Conservation (phyloP, 164 flowering plant genomes). For the Saururus chinensis region DNA sequence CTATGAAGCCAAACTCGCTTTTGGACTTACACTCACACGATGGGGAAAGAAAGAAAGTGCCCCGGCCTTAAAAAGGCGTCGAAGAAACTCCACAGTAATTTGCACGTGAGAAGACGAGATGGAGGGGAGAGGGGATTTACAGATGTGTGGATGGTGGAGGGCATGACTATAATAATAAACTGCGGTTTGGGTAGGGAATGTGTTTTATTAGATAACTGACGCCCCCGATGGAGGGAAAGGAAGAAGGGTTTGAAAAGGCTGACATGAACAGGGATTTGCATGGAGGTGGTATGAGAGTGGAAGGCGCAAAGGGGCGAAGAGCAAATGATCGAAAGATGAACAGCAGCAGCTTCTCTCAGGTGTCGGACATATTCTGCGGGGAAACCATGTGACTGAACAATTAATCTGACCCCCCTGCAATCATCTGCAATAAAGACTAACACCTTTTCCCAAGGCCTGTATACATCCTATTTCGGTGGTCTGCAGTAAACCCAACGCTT, state of each 20-base stretch:
- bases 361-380: constrained; percentile 23
- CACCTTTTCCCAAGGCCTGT: constrained; percentile 22
- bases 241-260: constrained; percentile 22
- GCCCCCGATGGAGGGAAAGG: constrained; percentile 15
- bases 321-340: background rate
- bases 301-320: constrained; percentile 1
- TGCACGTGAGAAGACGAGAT: constrained; percentile 32
- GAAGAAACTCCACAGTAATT: constrained; percentile 18
- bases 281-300: too few species aligned
- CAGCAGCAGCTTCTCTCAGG: constrained; percentile 12
- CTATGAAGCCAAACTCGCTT: constrained; percentile 11
- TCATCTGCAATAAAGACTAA: constrained; percentile 22
- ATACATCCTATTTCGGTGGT: constrained; percentile 6
- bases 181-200: background rate
- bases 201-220: constrained; percentile 17
- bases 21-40: background rate
- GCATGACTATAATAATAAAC: background rate
- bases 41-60: constrained; percentile 2
- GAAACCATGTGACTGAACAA: constrained; percentile 41
- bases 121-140: too few species aligned
- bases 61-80: constrained; percentile 14
- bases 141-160: background rate
- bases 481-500: background rate
- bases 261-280: constrained; percentile 23
- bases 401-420: constrained; percentile 16